Conservation (phyloP, 2,329 filamentous ascomycete genomes). For the Diplodia corticola region DNA sequence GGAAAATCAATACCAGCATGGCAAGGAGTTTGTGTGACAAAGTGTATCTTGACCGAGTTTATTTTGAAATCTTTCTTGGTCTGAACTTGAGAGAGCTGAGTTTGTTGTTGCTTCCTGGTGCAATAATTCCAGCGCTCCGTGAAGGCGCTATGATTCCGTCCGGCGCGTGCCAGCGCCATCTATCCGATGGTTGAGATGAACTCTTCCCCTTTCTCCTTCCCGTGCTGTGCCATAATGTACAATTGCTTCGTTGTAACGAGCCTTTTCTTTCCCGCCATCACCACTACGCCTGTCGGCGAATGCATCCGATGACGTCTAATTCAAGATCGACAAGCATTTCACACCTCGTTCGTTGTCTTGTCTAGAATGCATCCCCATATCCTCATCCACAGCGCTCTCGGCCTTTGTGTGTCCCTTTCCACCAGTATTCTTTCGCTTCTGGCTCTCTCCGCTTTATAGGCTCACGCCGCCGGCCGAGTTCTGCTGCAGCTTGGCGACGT, state of each 20-base stretch:
- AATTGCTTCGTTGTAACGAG: neutral
- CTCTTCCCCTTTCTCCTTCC: neutral
- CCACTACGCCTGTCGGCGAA: neutral
- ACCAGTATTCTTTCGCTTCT: neutral
- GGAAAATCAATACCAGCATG: neutral
- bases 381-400: too few relatives aligned
- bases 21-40: neutral
- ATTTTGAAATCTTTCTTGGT: neutral
- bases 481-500: conserved; percentile 50
- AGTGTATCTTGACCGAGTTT: neutral
- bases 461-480: neutral
- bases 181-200: neutral
- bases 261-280: neutral
- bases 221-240: conserved; percentile 5
- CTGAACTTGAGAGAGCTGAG: neutral
- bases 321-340: neutral
- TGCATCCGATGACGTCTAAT: neutral
- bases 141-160: neutral
- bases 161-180: neutral
- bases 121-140: neutral
- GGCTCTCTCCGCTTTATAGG: neutral
- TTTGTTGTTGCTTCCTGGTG: neutral
- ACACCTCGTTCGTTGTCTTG: neutral
- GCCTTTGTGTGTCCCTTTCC: neutral
- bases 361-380: neutral